Evolutionary conservation across 1,284 basidiomycete genomes (phyloP).

Genomic region (Anthracocystis walkeri): DNA sequence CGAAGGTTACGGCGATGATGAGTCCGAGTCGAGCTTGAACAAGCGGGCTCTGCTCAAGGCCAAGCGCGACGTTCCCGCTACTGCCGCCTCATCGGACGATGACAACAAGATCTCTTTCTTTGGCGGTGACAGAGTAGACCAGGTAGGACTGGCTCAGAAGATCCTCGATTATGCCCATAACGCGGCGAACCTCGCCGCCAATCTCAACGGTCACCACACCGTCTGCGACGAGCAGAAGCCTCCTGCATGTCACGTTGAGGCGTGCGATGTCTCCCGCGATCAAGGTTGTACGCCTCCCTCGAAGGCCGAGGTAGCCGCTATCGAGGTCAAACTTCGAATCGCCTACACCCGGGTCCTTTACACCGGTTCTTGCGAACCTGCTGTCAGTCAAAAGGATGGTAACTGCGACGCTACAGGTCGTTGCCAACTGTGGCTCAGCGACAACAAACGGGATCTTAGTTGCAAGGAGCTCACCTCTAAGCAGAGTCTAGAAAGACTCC

Average conservation of each 20-base stretch:
- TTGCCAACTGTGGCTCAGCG: background rate
- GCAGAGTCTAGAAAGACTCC: background rate
- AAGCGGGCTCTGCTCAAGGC: slow-evolving; percentile 1
- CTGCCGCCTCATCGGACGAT: background rate
- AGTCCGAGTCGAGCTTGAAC: background rate
- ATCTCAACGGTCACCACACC: too few relatives aligned
- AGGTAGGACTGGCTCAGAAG: background rate
- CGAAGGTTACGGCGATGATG: background rate
- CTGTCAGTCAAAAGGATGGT: background rate
- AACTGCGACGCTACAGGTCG: background rate
- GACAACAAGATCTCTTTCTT: background rate
- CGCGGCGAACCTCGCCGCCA: background rate
- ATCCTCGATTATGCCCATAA: too few relatives aligned
- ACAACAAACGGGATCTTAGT: background rate
- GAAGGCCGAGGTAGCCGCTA: background rate
- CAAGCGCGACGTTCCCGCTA: background rate
- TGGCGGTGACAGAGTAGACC: background rate
- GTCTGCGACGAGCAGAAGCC: too few relatives aligned
- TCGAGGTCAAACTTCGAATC: background rate
- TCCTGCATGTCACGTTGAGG: too few relatives aligned
- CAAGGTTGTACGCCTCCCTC: background rate
- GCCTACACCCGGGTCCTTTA: background rate
- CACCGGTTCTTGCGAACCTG: background rate
- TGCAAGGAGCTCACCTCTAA: background rate
- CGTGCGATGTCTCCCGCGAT: too few relatives aligned